Evolutionary conservation across 345 rosid genomes (phyloP), one percentile per base, ranked within the genome.

Genomic region (Carallia brachiata): DNA sequence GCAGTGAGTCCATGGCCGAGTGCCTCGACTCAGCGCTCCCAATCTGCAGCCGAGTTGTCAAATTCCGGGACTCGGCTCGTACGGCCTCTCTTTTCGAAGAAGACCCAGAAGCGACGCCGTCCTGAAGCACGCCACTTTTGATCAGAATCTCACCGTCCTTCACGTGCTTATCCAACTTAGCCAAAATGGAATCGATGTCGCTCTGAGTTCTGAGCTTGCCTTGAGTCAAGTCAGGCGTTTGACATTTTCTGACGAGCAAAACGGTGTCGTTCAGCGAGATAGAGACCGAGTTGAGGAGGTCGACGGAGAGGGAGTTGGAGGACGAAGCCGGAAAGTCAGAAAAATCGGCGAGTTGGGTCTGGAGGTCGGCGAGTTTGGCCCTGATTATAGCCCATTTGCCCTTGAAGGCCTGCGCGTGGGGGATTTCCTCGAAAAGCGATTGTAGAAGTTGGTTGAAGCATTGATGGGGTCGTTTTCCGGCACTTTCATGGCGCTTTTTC

Each of bases 161-260:
- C 36, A 89, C 83, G 70, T 87, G 88, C 27, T 89, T 85, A 61
- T 89, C 94, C 65, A 94, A 77, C 61, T 77, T 81, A 8, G 97
- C 86, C 73, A 86, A 69, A 66, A 88, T 70, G 15, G 97, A 86
- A 68, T 94, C 97, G 52, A 94, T 81, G 30, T 90, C 90, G 62
- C 96, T 94, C 85, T 94, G 98, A 34, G 98, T 90, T 70, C 75
- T 81, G 70, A 94, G 93, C 82, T 94, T 94, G 4, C 97, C 97
- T 44, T 88, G 82, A 4, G 85, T 61, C 56, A 92, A 86, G 75
- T 76, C 75, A 16, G 76, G 34, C 7, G 72, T 57, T 31, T 83
- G 81, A 23, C 97, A 94, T 52, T 82, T 85, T 39, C 70, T 61
- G 52, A 89, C 87, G 1, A 89, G 75, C 12, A 76, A 62, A 19